Evolutionary conservation across 75 land plant genomes (phyloP).

Genomic region (Pinus taeda): DNA sequence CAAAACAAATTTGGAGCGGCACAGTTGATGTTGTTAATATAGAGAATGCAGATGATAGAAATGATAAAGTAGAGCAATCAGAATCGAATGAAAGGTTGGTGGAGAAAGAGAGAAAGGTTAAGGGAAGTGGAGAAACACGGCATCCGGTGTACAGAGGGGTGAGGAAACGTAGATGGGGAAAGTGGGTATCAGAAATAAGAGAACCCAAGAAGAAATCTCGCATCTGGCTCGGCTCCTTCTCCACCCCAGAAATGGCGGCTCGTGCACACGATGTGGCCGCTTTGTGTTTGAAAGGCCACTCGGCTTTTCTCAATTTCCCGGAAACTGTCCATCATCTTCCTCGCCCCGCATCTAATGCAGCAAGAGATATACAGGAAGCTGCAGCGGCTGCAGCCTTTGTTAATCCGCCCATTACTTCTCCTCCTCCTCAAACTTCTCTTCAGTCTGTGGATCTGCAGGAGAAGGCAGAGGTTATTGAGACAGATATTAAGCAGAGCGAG

Average conservation of each 20-base stretch:
- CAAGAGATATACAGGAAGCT: background rate
- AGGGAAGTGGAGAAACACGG: background rate
- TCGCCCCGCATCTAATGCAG: background rate
- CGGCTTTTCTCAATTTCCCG: slow-evolving; percentile 8
- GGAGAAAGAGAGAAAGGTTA: background rate
- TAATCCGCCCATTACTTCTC: no score
- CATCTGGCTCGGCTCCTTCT: slow-evolving; percentile 36
- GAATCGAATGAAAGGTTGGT: background rate
- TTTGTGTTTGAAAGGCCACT: slow-evolving; percentile 13
- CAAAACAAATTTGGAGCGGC: no score
- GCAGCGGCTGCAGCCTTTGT: background rate
- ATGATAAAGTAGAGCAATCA: no score
- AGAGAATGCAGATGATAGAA: no score
- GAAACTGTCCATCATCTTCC: background rate
- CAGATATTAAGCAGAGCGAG: no score
- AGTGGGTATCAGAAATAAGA: slow-evolving; percentile 36
- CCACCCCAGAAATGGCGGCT: slow-evolving; percentile 34
- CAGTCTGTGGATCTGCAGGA: no score
- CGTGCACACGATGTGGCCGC: slow-evolving; percentile 30
- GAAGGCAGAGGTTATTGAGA: no score
- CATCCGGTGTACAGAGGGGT: slow-evolving; percentile 18
- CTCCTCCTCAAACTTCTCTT: no score
- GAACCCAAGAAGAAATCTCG: slow-evolving; percentile 26
- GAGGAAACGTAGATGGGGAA: slow-evolving; percentile 17
- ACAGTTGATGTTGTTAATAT: no score